Percentiles rank a stretch among this genome's conserved stretches.
phyloP scores from a whole-genome alignment of 805 yeast genomes.

The Zygosaccharomyces siamensis region DNA sequence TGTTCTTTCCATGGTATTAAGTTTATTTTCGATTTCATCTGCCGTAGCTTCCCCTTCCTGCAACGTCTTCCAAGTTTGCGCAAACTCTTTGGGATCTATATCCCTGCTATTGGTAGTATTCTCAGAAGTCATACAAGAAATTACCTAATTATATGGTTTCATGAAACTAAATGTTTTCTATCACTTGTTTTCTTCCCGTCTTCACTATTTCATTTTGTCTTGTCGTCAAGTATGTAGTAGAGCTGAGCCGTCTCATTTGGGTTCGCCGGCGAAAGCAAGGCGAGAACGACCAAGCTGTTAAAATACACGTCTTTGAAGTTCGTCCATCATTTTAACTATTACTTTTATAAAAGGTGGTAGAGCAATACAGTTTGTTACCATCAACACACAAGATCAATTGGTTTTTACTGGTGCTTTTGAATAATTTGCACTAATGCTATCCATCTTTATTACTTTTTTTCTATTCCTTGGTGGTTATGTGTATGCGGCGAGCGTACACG shows the following conservation, averaged over 20 bases:
- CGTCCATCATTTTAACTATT: no score
- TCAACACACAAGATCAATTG: background rate
- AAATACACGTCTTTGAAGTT: background rate
- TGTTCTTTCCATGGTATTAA: constrained; percentile 60
- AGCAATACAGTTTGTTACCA: background rate
- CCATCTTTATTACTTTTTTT: constrained; percentile 4
- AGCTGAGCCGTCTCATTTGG: background rate
- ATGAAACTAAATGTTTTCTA: background rate
- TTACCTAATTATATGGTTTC: background rate
- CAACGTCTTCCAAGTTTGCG: constrained; percentile 55
- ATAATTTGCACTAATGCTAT: constrained; percentile 6
- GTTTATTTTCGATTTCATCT: constrained; percentile 54
- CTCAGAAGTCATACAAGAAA: background rate
- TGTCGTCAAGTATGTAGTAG: background rate
- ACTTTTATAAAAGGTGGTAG: background rate
- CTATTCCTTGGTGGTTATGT: constrained; percentile 7
- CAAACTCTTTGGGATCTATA: constrained; percentile 20
- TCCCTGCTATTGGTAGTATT: background rate
- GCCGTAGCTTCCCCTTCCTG: constrained; percentile 67
- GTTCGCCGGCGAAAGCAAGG: background rate
- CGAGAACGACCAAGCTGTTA: constrained; percentile 3
- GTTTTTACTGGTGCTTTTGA: background rate
- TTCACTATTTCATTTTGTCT: background rate
- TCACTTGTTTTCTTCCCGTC: background rate
- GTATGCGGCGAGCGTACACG: constrained; percentile 21